Evolutionary conservation across 2,329 filamentous ascomycete genomes (phyloP).

Genomic region (Alternaria sp.): DNA sequence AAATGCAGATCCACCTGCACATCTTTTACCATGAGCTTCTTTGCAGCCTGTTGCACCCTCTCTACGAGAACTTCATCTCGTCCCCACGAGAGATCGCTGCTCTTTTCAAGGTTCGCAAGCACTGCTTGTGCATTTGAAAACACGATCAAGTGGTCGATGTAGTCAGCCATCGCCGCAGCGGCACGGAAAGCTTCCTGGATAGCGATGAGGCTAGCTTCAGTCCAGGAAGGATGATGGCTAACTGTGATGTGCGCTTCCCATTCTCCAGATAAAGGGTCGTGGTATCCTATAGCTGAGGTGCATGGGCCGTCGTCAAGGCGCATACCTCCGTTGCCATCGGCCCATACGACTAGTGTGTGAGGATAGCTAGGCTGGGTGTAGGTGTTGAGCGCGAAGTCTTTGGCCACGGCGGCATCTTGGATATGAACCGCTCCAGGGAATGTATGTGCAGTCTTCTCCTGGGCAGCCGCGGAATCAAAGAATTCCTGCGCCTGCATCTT

Average conservation of each 20-base stretch:
- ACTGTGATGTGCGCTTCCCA: background rate
- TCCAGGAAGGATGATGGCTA: background rate
- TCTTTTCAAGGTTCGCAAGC: background rate
- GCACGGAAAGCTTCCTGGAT: background rate
- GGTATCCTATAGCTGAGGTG: background rate
- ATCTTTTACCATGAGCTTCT: background rate
- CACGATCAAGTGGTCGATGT: background rate
- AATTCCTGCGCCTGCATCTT: background rate
- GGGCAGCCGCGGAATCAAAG: accelerated
- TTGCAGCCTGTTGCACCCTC: background rate
- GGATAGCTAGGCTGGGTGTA: background rate
- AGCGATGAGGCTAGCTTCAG: background rate
- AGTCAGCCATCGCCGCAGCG: background rate
- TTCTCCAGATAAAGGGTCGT: background rate
- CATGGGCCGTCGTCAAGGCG: background rate
- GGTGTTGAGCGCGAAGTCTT: background rate
- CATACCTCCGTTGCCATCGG: background rate
- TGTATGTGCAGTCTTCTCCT: background rate
- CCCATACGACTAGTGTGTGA: background rate
- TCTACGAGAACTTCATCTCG: background rate
- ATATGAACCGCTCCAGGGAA: background rate
- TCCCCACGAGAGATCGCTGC: background rate
- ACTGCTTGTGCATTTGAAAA: background rate
- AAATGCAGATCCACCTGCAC: background rate
- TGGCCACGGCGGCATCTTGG: background rate